Conservation (phyloP, 768 basidiomycete genomes). For the Plicaturopsis crispa region DNA sequence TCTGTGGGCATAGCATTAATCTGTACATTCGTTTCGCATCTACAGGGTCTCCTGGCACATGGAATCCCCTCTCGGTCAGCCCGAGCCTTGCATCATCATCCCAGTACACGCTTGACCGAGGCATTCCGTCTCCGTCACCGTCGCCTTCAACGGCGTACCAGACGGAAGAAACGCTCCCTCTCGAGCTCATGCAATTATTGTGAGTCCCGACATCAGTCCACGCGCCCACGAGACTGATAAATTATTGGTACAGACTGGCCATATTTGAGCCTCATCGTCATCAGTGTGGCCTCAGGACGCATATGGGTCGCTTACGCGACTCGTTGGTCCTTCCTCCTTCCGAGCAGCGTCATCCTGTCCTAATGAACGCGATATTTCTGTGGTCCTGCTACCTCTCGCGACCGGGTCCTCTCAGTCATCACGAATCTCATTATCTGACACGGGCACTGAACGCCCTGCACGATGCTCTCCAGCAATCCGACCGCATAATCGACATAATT, state of each 20-base stretch:
- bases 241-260: conserved; percentile 43
- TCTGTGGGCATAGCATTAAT: no score
- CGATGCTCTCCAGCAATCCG: conserved; percentile 50
- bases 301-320: conserved; percentile 59
- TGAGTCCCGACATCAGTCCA: conserved; percentile 25
- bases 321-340: conserved; percentile 42
- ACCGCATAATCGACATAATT: conserved; percentile 60
- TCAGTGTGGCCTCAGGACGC: conserved; percentile 66
- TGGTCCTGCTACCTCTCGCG: conserved; percentile 80
- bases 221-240: conserved; percentile 9
- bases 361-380: conserved; percentile 76
- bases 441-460: conserved; percentile 56
- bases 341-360: conserved; percentile 66
- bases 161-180: conserved; percentile 37
- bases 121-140: conserved; percentile 43
- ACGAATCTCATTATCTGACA: conserved; percentile 66
- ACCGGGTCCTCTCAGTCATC: conserved; percentile 58
- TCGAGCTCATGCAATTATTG: conserved; percentile 64
- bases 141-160: conserved; percentile 41
- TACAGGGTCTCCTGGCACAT: conserved; percentile 43
- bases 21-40: conserved; percentile 28
- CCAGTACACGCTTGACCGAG: no score
- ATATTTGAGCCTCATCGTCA: conserved; percentile 70
- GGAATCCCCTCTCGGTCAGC: conserved; percentile 33
- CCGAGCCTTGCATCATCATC: no score